Percentiles rank a stretch among this genome's conserved stretches.
These are phyloP conservation scores for Neonectria hederae DNA, from an alignment of 2,329 filamentous ascomycete genomes.

Conservation along the genomic window DNA sequence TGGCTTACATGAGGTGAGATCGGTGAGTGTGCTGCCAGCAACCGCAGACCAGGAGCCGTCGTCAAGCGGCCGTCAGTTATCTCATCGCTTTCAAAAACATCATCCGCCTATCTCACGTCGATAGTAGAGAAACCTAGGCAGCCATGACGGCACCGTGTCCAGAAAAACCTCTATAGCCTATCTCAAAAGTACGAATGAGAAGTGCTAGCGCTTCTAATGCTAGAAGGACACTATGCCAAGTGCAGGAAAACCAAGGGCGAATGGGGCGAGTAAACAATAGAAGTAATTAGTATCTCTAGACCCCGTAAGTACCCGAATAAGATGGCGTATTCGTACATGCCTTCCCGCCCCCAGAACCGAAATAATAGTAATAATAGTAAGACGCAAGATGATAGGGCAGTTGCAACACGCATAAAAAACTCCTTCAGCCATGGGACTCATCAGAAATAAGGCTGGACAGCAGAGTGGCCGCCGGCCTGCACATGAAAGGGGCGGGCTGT, in stretches of 20 bases:
- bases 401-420: constrained; percentile 9
- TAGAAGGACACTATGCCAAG: not conserved
- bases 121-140: not conserved
- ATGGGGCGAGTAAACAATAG: not conserved
- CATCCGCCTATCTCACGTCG: not conserved
- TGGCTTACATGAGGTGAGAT: not conserved
- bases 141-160: too few species aligned
- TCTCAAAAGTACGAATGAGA: not conserved
- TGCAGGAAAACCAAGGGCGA: not conserved
- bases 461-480: not conserved
- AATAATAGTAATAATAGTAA: constrained; percentile 12
- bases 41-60: not conserved
- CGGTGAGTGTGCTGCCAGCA: not conserved
- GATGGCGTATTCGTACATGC: not conserved
- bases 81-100: not conserved
- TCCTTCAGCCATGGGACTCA: constrained; percentile 16
- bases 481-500: not conserved
- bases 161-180: not conserved
- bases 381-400: constrained; percentile 13
- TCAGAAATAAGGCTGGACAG: constrained; percentile 11
- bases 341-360: constrained; percentile 6
- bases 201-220: not conserved
- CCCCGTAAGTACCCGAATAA: not conserved
- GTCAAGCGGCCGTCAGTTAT: not conserved
- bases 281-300: not conserved